phyloP scores from a whole-genome alignment of 2,329 filamentous ascomycete genomes.

The Nemania abortiva region DNA sequence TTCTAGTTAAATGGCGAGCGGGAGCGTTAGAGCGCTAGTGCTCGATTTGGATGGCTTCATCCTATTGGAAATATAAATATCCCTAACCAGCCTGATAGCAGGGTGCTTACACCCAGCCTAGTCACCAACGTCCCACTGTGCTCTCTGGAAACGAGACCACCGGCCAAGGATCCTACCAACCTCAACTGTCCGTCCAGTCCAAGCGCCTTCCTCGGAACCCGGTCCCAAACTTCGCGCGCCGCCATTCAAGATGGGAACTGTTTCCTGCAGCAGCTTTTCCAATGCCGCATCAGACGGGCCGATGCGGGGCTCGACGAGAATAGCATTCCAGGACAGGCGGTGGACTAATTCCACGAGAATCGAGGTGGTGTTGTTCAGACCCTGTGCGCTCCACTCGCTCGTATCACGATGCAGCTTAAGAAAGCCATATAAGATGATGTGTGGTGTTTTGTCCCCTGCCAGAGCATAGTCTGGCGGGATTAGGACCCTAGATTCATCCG shows the following conservation, averaged over 20 bases:
- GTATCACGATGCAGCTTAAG: slow-evolving; percentile 74
- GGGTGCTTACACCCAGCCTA: slow-evolving; percentile 22
- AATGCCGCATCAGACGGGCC: slow-evolving; percentile 39
- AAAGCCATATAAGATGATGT: slow-evolving; percentile 74
- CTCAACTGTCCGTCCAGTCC: slow-evolving; percentile 70
- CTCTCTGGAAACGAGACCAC: slow-evolving; percentile 71
- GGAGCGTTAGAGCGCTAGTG: background rate
- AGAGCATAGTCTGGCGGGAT: slow-evolving; percentile 48
- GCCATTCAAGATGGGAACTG: slow-evolving; percentile 72
- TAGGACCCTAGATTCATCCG: slow-evolving; percentile 53
- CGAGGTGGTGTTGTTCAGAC: slow-evolving; percentile 72
- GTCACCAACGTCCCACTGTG: slow-evolving; percentile 51
- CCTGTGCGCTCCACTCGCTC: slow-evolving; percentile 81
- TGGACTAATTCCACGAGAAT: slow-evolving; percentile 71
- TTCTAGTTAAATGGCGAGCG: background rate
- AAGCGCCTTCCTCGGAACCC: slow-evolving; percentile 62
- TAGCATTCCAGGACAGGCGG: slow-evolving; percentile 58
- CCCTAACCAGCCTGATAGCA: background rate
- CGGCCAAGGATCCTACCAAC: slow-evolving; percentile 69
- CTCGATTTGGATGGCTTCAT: slow-evolving; percentile 9
- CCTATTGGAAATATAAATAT: slow-evolving; percentile 6
- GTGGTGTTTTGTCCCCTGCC: slow-evolving; percentile 49
- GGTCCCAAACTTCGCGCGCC: slow-evolving; percentile 59
- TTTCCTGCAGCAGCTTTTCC: slow-evolving; percentile 60
- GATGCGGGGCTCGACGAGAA: slow-evolving; percentile 61